Base-by-base conservation (phyloP, 306 rosid species). In the Trichosanthes cucumerina region DNA sequence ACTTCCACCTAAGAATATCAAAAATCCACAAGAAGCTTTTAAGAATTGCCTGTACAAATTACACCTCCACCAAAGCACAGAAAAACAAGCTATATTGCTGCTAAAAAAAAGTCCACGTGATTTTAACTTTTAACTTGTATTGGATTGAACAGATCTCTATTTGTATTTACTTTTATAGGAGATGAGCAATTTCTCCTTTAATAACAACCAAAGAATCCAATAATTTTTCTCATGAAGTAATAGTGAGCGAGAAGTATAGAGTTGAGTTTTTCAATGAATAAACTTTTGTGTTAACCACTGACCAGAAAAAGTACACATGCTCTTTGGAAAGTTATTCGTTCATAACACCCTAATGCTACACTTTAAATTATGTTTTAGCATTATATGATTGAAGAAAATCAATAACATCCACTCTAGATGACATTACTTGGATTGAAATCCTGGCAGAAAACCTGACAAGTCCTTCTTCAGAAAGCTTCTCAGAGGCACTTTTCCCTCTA, bases 381-480 rank as follows among this genome's bases (percentile, higher is more conserved):
- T 46, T 26, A 14, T 26, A 72, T 47, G 39, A 69, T 23, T 19
- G 8, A 41, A 21, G 38, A 47, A 72, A 72, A 16, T 14, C 58
- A 44, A 7, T 26, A 72, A 72, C 33, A 46, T 72, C 39, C 59
- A 72, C 15, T 41, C 28, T 14, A 3, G 58, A 77, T 60, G 72
- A 6, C 77, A 76, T 87, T 88, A 95, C 98, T 97, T 95, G 98
- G 64, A 95, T 90, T 71, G 97, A 85, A 74, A 95, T 86, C 85
- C 97, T 86, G 26, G 97, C 91, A 49, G 97, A 88, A 84, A 92
- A 95, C 77, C 91, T 95, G 78, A 95, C 90, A 39, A 95, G 97
- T 70, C 96, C 98, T 88, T 94, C 98, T 85, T 90, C 97, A 72
- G 95, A 86, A 54, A 95, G 97, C 87, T 90, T 93, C 89, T 82